These are phyloP conservation scores for Phytophthora sansomeana DNA, from an alignment of 352 stramenopile genomes.

Conservation along the genomic window DNA sequence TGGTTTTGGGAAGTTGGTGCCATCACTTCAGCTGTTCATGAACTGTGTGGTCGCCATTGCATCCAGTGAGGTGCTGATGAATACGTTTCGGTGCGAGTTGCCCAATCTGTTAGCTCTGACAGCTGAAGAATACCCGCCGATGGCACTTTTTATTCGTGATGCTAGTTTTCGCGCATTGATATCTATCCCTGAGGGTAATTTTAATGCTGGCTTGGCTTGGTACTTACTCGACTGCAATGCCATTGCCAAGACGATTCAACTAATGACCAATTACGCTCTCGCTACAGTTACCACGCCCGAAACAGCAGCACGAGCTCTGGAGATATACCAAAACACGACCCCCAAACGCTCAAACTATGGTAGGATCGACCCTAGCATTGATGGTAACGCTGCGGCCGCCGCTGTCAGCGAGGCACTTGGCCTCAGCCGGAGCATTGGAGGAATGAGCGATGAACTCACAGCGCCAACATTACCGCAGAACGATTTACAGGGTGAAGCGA, in stretches of 20 bases:
- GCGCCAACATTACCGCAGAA: background rate
- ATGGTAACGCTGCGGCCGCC: slow-evolving; percentile 40
- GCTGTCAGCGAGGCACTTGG: slow-evolving; percentile 77
- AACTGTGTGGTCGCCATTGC: slow-evolving; percentile 65
- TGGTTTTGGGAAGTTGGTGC: slow-evolving; percentile 36
- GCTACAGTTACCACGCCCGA: slow-evolving; percentile 41
- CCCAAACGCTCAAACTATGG: slow-evolving; percentile 7
- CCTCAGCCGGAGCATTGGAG: slow-evolving; percentile 33
- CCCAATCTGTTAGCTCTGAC: slow-evolving; percentile 69
- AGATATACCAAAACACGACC: slow-evolving; percentile 12
- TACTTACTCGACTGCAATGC: slow-evolving; percentile 77
- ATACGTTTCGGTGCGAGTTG: slow-evolving; percentile 75
- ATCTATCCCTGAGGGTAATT: slow-evolving; percentile 61
- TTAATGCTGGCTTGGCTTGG: slow-evolving; percentile 78
- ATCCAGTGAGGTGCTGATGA: slow-evolving; percentile 57
- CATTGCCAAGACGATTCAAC: slow-evolving; percentile 53
- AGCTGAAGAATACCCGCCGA: slow-evolving; percentile 68
- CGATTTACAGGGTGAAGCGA: background rate
- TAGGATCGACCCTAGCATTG: slow-evolving; percentile 9
- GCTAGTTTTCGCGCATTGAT: slow-evolving; percentile 52
- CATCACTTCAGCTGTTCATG: slow-evolving; percentile 64
- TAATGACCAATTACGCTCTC: slow-evolving; percentile 49
- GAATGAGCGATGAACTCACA: background rate
- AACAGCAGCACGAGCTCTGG: slow-evolving; percentile 46
- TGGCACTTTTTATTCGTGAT: slow-evolving; percentile 56